These are phyloP conservation scores for Agaricus subrufescens DNA, from an alignment of 768 basidiomycete species.

Conservation along the genomic window DNA sequence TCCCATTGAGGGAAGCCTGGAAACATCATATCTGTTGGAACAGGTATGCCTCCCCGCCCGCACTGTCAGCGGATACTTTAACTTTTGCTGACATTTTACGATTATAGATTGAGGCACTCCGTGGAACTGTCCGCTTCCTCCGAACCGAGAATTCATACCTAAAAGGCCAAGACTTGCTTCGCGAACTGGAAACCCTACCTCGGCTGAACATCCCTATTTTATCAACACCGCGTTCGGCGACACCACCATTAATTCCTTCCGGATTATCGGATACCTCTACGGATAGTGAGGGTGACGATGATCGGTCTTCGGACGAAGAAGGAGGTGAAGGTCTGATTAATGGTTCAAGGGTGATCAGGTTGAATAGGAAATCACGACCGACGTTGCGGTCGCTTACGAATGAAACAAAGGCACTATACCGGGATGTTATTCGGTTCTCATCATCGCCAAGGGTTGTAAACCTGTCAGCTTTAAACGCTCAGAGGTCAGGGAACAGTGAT, in stretches of 20 bases:
- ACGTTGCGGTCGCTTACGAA: conserved; percentile 67
- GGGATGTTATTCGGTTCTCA: conserved; percentile 85
- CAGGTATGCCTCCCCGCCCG: conserved; percentile 46
- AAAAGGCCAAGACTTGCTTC: conserved; percentile 86
- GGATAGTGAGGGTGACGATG: background rate
- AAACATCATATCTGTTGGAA: conserved; percentile 84
- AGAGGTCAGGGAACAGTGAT: conserved; percentile 35
- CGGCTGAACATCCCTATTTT: conserved; percentile 44
- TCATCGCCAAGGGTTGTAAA: conserved; percentile 85
- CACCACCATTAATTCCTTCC: conserved; percentile 67
- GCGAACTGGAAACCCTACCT: conserved; percentile 74
- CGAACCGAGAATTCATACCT: conserved; percentile 91
- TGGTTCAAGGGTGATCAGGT: conserved; percentile 43
- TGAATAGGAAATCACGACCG: conserved; percentile 28
- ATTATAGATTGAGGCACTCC: conserved; percentile 82
- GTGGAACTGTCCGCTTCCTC: conserved; percentile 88
- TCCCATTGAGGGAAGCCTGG: conserved; percentile 74
- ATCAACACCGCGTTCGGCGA: conserved; percentile 39
- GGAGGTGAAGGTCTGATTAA: no score
- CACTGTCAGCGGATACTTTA: background rate
- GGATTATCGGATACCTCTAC: conserved; percentile 59
- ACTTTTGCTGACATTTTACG: background rate
- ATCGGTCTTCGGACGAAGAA: no score
- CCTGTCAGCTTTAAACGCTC: conserved; percentile 56
- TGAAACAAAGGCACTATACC: conserved; percentile 82